phyloP scores from a whole-genome alignment of 2,329 filamentous ascomycete species.

The Fusarium bulbicola region DNA sequence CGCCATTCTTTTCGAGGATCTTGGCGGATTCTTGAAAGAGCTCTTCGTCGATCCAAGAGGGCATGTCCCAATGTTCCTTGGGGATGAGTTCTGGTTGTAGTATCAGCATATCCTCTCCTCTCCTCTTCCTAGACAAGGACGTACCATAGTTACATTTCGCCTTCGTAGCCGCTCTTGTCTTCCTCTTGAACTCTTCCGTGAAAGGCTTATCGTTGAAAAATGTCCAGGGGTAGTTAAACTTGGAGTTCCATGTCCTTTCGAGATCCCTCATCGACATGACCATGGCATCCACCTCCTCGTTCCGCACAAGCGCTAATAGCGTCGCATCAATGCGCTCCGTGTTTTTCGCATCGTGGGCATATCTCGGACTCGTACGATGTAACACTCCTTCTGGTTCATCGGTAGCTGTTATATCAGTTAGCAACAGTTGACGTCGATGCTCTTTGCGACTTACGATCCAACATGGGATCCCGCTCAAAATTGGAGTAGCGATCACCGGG shows the following conservation, averaged over 20 bases:
- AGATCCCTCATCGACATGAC: conserved; percentile 89
- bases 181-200: conserved; percentile 88
- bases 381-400: conserved; percentile 83
- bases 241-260: conserved; percentile 95
- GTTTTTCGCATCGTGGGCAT: conserved; percentile 77
- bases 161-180: conserved; percentile 83
- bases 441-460: conserved; percentile 74
- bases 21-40: conserved; percentile 86
- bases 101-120: not conserved
- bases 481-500: conserved; percentile 58
- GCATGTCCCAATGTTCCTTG: conserved; percentile 93
- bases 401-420: conserved; percentile 66
- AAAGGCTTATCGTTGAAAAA: conserved; percentile 99
- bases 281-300: conserved; percentile 86
- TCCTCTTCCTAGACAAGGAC: conserved; percentile 19
- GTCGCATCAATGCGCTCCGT: conserved; percentile 93
- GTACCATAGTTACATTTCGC: conserved; percentile 86
- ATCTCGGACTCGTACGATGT: conserved; percentile 77
- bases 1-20: conserved; percentile 81
- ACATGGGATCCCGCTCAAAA: conserved; percentile 82
- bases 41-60: conserved; percentile 90
- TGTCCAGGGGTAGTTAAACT: conserved; percentile 99
- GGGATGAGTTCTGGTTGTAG: conserved; percentile 77
- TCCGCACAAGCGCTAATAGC: conserved; percentile 89
- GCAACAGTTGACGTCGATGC: conserved; percentile 14